Conservation (phyloP, 805 yeast species). For the Suhomyces sp. region DNA sequence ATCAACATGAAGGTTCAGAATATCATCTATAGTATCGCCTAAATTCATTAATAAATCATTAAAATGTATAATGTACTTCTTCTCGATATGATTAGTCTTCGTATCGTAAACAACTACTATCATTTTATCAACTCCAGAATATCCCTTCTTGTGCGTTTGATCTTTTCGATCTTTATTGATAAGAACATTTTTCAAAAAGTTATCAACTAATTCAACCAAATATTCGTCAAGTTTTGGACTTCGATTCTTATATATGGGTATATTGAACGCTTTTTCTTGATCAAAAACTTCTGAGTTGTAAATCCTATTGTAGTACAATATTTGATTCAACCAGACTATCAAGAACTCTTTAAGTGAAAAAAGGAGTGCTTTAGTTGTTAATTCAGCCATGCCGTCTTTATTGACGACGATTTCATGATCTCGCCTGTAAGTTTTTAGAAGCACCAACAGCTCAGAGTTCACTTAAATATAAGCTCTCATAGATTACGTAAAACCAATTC, state of each 20-base stretch:
- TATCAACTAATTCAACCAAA: conserved; percentile 36
- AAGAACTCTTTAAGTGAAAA: conserved; percentile 48
- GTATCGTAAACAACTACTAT: conserved; percentile 38
- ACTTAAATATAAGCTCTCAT: too few species aligned
- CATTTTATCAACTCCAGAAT: conserved; percentile 25
- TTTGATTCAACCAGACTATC: conserved; percentile 51
- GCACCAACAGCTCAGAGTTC: too few species aligned
- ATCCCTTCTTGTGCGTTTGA: background rate
- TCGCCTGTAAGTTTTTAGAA: too few species aligned
- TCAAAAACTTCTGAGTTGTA: conserved; percentile 55
- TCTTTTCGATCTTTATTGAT: conserved; percentile 4
- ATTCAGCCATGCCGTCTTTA: conserved; percentile 6
- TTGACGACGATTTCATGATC: too few species aligned
- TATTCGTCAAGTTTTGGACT: conserved; percentile 49
- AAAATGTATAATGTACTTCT: conserved; percentile 40
- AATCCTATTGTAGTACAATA: conserved; percentile 51
- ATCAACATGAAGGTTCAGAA: conserved; percentile 5
- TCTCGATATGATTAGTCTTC: conserved; percentile 27
- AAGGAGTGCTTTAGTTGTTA: conserved; percentile 30
- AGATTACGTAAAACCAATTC: too few species aligned
- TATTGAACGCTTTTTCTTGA: conserved; percentile 40
- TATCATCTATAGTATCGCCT: conserved; percentile 13
- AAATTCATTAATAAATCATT: conserved; percentile 28
- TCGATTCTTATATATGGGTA: conserved; percentile 42
- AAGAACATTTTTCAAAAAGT: conserved; percentile 20